Base-by-base conservation (phyloP, 2,329 filamentous ascomycete species). In the Capronia epimyces region DNA sequence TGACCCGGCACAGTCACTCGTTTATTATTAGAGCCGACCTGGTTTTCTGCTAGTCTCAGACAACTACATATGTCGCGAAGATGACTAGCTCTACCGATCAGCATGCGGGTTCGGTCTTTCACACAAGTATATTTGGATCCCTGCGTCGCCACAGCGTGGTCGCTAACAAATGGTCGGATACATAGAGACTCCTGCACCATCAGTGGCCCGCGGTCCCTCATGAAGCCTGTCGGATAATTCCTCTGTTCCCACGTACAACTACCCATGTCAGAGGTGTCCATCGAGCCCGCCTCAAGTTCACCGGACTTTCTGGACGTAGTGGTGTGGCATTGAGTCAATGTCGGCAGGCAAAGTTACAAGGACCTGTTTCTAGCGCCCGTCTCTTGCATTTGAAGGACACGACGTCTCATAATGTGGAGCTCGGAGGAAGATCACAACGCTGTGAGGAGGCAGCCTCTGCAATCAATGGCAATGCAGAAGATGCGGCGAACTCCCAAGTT, bases 91-190 rank as follows among this genome's bases (percentile, higher is more conserved):
- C 42, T 37, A 41, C 15, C 15, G 36, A 10, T 22, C 50, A 41
- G 21, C 3, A 53, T 53, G 50, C 40, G 46, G 46, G 25, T 25
- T 43, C 27, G 46, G 50, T 42, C 29, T 49, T 36, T 20, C 32
- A 39, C 12, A 31, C 44, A 39, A 39, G 44, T 46, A 46, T 27
- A 32, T 12, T 20, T 37, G 6, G n/a, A 16, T 24, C 44, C 25
- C 9, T 18, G 1, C 10, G 32, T 22, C 4, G 8, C 13, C 10
- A n/a, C n/a, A 13, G 6, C n/a, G 27, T 5, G 32, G 15, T 39
- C 20, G 20, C 50, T 52, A 39, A 52, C 41, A 16, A 45, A 2
- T 10, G 9, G 34, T 16, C 15, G 22, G 18, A 41, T 12, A 25
- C 32, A 42, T 37, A 51, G 34, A 15, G 24, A 24, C 43, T 40